Evolutionary conservation across 306 rosid genomes (phyloP).

Genomic region (Betula pendula): DNA sequence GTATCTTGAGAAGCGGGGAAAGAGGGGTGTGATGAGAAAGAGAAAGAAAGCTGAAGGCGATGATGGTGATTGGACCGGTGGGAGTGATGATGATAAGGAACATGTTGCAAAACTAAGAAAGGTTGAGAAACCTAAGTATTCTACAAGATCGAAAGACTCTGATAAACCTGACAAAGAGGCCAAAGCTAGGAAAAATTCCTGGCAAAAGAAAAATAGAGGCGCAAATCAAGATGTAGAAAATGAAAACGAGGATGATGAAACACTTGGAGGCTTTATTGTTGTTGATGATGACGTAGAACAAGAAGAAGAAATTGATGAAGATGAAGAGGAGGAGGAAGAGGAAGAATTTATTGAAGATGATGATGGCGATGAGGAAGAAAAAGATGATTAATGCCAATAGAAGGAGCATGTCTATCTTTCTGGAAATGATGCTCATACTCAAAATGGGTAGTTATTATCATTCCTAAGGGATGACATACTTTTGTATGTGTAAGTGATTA

Average conservation of each 20-base stretch:
- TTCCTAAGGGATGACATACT: neutral
- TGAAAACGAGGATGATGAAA: conserved; percentile 52
- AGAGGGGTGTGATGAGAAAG: conserved; percentile 40
- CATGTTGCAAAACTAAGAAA: conserved; percentile 45
- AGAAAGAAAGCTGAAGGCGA: conserved; percentile 36
- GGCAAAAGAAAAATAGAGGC: conserved; percentile 34
- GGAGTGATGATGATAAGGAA: conserved; percentile 53
- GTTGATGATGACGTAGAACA: conserved; percentile 46
- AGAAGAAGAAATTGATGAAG: conserved; percentile 40
- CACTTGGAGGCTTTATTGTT: conserved; percentile 73
- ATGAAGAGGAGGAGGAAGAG: conserved; percentile 19
- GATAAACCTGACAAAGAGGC: conserved; percentile 22
- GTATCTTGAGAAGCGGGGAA: conserved; percentile 33
- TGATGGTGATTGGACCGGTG: conserved; percentile 73
- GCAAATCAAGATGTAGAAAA: conserved; percentile 27
- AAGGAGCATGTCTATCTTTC: neutral
- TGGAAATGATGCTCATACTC: neutral
- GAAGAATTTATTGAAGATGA: conserved; percentile 33
- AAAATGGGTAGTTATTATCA: conserved; percentile 1
- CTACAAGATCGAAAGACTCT: conserved; percentile 58
- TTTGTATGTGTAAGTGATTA: conserved; percentile 2
- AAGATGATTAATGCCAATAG: conserved; percentile 25
- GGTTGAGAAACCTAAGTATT: conserved; percentile 44
- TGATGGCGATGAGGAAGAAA: conserved; percentile 24
- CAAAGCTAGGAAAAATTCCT: conserved; percentile 30